These are phyloP conservation scores for Purpureocillium takamizusanense DNA, from an alignment of 2,329 filamentous ascomycete genomes.

Conservation along the genomic window DNA sequence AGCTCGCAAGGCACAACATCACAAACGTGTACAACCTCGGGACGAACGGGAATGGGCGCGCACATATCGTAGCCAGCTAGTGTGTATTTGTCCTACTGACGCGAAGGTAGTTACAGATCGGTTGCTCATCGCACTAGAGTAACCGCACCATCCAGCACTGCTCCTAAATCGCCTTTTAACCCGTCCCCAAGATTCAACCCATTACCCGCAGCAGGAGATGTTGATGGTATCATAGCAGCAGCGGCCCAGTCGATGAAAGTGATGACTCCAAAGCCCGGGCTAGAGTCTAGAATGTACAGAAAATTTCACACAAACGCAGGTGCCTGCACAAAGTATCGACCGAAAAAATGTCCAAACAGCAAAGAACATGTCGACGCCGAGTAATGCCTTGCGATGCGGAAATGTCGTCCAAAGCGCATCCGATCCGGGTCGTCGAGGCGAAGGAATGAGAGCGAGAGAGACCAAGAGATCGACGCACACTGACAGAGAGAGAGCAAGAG, in stretches of 20 bases:
- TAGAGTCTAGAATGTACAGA: constrained; percentile 25
- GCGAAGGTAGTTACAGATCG: too few species aligned
- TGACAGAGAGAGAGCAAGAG: too few species aligned
- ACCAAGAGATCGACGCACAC: not conserved
- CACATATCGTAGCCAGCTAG: not conserved
- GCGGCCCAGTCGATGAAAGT: constrained; percentile 10
- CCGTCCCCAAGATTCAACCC: constrained; percentile 11
- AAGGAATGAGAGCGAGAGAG: constrained; percentile 1
- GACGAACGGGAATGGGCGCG: too few species aligned
- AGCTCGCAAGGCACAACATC: too few species aligned
- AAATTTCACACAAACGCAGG: constrained; percentile 11
- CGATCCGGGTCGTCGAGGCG: not conserved
- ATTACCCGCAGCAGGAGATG: constrained; percentile 22
- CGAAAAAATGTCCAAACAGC: constrained; percentile 20
- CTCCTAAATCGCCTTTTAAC: not conserved
- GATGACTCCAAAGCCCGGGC: constrained; percentile 18
- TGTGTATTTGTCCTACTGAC: not conserved
- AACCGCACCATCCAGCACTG: not conserved
- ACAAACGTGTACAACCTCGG: too few species aligned
- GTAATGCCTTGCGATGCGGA: constrained; percentile 13
- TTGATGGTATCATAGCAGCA: constrained; percentile 20
- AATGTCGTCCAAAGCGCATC: not conserved
- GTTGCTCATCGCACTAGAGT: not conserved
- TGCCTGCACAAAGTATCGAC: constrained; percentile 17
- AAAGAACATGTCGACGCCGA: constrained; percentile 16